A percentile compares a stretch with the other conserved stretches of the same genome.
Evolutionary conservation across 257 asterid species (phyloP).

Genomic region (Ocimum tenuiflorum): DNA sequence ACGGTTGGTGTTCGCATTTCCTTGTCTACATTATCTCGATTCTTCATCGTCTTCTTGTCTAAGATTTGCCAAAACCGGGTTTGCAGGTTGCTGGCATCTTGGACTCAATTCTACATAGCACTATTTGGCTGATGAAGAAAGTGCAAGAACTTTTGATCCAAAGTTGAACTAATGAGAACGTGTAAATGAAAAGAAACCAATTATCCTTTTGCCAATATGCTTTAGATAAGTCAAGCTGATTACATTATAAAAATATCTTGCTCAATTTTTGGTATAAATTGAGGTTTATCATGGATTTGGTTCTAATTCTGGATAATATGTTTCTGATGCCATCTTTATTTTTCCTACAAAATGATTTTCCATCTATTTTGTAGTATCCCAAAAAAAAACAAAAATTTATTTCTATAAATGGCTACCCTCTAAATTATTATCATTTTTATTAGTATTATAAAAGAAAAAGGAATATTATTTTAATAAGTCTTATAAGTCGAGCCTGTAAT

Average conservation of each 20-base stretch:
- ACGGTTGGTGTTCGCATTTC: constrained; percentile 48
- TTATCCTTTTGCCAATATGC: constrained; percentile 9
- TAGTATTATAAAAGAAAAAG: too few species aligned
- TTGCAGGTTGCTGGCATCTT: constrained; percentile 88
- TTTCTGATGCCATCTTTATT: neutral
- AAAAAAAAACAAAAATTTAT: too few species aligned
- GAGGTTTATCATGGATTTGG: constrained; percentile 11
- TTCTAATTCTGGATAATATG: neutral
- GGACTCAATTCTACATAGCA: constrained; percentile 70
- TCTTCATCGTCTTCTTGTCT: too few species aligned
- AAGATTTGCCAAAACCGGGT: neutral
- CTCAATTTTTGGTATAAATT: constrained; percentile 5
- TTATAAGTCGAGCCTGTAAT: too few species aligned
- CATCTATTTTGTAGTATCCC: too few species aligned
- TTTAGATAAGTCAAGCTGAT: constrained; percentile 27
- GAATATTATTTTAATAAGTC: too few species aligned
- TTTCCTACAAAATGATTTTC: too few species aligned
- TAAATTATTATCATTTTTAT: too few species aligned
- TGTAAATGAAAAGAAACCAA: constrained; percentile 11
- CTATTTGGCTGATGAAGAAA: constrained; percentile 59
- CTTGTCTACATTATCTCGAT: too few species aligned
- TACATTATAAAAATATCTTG: neutral
- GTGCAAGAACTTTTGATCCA: too few species aligned
- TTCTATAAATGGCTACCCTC: too few species aligned
- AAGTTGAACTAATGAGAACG: constrained; percentile 37